phyloP scores from a whole-genome alignment of 176 grass and related monocot species.

The Aegilops tauschii region DNA sequence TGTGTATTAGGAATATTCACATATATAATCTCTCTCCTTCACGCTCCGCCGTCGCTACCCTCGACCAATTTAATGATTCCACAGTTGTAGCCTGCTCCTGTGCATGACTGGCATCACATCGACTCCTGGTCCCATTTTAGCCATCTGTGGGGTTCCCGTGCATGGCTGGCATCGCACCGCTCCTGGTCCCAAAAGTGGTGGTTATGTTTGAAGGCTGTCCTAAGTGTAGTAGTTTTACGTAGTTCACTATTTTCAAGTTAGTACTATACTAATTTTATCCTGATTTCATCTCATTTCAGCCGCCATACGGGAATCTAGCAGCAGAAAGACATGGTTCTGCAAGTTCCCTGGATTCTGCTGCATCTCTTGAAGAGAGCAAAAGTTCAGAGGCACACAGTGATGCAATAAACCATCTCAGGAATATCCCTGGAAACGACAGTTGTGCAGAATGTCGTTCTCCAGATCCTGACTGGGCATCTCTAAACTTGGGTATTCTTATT shows the following conservation, averaged over 20 bases:
- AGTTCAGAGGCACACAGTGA: conserved; percentile 59
- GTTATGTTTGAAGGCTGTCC: conserved; percentile 1
- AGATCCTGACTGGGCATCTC: conserved; percentile 93
- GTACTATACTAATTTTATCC: conserved; percentile 4
- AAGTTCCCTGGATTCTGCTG: conserved; percentile 38
- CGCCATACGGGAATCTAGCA: conserved; percentile 37
- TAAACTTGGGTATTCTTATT: conserved; percentile 91
- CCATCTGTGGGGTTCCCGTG: neutral
- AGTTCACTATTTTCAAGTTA: neutral
- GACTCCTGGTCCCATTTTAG: neutral
- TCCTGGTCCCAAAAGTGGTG: neutral
- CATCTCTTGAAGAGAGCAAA: conserved; percentile 42
- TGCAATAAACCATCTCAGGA: conserved; percentile 54
- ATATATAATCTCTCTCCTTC: neutral
- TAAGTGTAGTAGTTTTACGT: neutral
- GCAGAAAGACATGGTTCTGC: conserved; percentile 34
- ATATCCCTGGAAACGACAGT: conserved; percentile 86
- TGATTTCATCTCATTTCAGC: conserved; percentile 50
- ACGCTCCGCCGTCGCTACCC: neutral
- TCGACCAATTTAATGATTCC: neutral
- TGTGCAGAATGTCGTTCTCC: conserved; percentile 87
- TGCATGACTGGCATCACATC: neutral
- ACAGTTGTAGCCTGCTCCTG: neutral
- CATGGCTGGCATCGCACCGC: neutral
- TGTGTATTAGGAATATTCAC: neutral